Evolutionary conservation across 768 basidiomycete species (phyloP).

Genomic region (Chalciporus chontae): DNA sequence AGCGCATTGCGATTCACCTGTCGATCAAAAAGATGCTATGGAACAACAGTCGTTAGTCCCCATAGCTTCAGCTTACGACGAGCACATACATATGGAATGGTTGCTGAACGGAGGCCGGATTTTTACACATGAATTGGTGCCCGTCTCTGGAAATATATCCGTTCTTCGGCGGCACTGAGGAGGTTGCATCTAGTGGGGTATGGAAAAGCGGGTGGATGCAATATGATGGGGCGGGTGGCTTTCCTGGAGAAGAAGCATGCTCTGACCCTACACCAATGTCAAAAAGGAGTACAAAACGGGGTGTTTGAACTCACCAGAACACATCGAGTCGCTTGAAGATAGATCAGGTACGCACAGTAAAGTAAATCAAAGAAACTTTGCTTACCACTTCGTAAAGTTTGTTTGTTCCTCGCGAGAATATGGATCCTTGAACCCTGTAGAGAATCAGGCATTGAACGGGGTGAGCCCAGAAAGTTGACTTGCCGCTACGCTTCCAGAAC

Average conservation of each 20-base stretch:
- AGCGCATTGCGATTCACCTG: conserved; percentile 1
- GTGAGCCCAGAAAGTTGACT: conserved; percentile 1
- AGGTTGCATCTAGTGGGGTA: conserved; percentile 18
- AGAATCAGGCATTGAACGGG: not conserved
- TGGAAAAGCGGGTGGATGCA: too few relatives aligned
- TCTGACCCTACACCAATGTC: too few relatives aligned
- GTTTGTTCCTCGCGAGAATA: conserved; percentile 54
- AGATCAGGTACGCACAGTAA: not conserved
- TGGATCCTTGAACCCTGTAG: conserved; percentile 58
- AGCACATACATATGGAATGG: conserved; percentile 56
- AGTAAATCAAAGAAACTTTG: not conserved
- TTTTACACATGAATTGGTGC: conserved; percentile 49
- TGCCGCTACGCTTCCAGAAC: conserved; percentile 56
- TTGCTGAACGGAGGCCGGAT: conserved; percentile 46
- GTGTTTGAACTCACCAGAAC: conserved; percentile 34
- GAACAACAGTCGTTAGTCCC: not conserved
- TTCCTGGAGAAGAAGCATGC: too few relatives aligned
- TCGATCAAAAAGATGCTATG: conserved; percentile 22
- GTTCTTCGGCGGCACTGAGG: conserved; percentile 16
- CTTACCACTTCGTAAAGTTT: conserved; percentile 52
- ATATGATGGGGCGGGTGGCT: too few relatives aligned
- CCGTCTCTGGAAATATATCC: conserved; percentile 57
- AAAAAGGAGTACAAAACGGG: not conserved
- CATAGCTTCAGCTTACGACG: not conserved
- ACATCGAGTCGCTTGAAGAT: conserved; percentile 46